phyloP scores from a whole-genome alignment of 306 rosid species.

The Dryas alaskensis region DNA sequence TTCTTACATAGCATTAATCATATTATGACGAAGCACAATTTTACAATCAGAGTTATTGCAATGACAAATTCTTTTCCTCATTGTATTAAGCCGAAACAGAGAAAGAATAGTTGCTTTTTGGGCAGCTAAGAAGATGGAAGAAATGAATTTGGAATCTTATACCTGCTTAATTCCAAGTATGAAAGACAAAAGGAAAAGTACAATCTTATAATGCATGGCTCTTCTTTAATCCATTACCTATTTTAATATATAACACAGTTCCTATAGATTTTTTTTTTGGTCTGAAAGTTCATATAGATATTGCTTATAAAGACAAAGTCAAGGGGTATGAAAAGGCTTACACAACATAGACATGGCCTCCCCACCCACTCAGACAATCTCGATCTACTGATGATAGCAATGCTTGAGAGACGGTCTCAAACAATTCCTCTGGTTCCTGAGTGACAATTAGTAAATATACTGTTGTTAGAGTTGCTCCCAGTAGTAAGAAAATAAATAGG shows the following conservation, averaged over 20 bases:
- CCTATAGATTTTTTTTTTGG: too few relatives aligned
- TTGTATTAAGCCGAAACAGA: not conserved
- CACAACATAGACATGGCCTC: constrained; percentile 96
- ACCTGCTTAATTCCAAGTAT: too few relatives aligned
- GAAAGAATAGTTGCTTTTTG: not conserved
- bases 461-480: constrained; percentile 7
- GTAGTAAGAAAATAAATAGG: not conserved
- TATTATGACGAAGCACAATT: not conserved
- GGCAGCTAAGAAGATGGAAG: not conserved
- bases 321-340: constrained; percentile 40
- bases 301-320: not conserved
- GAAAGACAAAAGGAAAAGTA: too few relatives aligned
- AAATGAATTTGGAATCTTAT: too few relatives aligned
- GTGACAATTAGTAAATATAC: constrained; percentile 23
- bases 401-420: constrained; percentile 94
- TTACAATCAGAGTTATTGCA: not conserved
- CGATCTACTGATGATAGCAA: constrained; percentile 92
- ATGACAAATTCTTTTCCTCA: not conserved
- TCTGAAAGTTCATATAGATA: too few relatives aligned
- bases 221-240: not conserved
- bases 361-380: constrained; percentile 99
- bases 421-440: constrained; percentile 95
- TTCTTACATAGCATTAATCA: not conserved
- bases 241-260: not conserved
- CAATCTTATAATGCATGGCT: not conserved